Base-by-base conservation (phyloP, 2,329 filamentous ascomycete species). In the Metarhizium album region DNA sequence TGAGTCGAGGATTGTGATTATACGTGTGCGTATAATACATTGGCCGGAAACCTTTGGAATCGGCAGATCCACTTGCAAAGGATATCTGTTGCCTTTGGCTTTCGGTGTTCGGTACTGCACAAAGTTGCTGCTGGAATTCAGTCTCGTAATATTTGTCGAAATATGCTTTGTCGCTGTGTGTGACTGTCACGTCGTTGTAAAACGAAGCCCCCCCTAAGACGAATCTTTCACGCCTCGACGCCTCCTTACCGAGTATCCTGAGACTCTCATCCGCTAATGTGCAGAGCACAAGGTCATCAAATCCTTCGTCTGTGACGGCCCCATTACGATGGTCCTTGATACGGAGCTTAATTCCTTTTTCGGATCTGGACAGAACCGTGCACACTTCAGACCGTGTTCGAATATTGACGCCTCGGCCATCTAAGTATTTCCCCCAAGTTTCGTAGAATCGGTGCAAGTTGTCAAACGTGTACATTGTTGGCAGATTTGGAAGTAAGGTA, bases 121-220 rank as follows among this genome's bases (percentile, higher is more conserved):
- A 77, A 1, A 78, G 74, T 1, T 75, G 65, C 0, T 69, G 57
- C 53, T 74, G 71, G 66, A 78, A 83, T 51, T 68, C 69, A 43
- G 78, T 83, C 58, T 86, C 82, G 69, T 87, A 87, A 64, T 86
- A 79, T 45, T 74, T 76, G 51, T 78, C 73, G 70, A 87, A 84
- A 67, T 86, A 87, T 11, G 73, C 68, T 5, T 69, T 66, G 61
- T 87, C 83, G 56, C 72, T 76, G 62, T 87, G 83, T 1, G 83
- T 87, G 54, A 87, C 74, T 14, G 83, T 87, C 50, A 87, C 78
- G 62, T 87, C 84, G 68, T 87, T 78, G 59, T 76, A 80, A 64
- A 86, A 81, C 53, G 80, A 80, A 9, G 84, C 84, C 16, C 81
- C 79, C n/a, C 84, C 82, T 0, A 90, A 76, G 9, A 91, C 78